Conservation (phyloP, 345 rosid genomes). For the Reutealis trisperma region DNA sequence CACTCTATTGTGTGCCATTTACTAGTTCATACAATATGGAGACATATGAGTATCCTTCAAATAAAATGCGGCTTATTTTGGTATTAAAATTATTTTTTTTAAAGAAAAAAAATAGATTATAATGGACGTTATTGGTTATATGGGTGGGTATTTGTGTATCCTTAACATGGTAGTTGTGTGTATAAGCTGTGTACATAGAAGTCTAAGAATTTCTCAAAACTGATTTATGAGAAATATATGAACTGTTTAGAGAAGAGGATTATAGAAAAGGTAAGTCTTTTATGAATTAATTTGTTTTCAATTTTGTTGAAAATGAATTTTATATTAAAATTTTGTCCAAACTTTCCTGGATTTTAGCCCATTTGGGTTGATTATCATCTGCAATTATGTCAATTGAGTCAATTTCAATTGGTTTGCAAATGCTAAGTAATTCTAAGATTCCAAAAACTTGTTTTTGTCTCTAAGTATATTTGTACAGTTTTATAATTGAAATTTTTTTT, state of each 20-base stretch:
- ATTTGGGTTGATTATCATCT: no score
- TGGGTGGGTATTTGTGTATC: background rate
- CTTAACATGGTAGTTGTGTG: conserved; percentile 1
- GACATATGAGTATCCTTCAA: conserved; percentile 10
- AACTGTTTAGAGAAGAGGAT: conserved; percentile 1
- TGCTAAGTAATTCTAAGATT: no score
- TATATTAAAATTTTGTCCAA: no score
- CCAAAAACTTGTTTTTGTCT: no score
- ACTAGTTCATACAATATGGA: background rate
- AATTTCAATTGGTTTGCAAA: background rate
- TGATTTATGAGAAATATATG: conserved; percentile 1
- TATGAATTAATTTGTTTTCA: no score
- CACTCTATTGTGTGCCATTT: background rate
- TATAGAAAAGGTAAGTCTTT: conserved; percentile 3
- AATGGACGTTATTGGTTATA: background rate
- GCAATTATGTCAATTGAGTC: background rate
- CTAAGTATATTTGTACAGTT: no score
- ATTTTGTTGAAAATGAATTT: background rate
- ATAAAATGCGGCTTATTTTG: no score
- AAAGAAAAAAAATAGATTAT: no score
- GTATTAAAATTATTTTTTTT: no score
- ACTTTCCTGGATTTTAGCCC: no score
- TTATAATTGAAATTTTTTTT: no score
- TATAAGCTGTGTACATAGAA: background rate
- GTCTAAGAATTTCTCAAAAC: no score